Evolutionary conservation across 306 rosid species (phyloP).

Genomic region (Citrullus amarus): DNA sequence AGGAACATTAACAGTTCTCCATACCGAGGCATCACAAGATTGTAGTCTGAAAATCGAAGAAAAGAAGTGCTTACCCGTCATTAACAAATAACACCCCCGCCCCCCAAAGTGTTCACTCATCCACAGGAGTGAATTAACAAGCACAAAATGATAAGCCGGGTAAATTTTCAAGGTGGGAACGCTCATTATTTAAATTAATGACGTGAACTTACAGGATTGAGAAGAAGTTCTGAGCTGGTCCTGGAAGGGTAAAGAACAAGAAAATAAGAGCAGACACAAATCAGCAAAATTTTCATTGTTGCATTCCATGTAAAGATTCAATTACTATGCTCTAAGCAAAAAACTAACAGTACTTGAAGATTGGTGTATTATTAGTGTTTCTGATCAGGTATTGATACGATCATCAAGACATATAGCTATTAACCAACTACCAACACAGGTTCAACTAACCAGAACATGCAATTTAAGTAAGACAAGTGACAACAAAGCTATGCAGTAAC

Average conservation of each 20-base stretch:
- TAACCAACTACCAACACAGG: not conserved
- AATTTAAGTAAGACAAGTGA: not conserved
- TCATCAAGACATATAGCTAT: not conserved
- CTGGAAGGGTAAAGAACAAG: constrained; percentile 35
- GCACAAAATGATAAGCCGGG: not conserved
- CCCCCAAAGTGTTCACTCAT: not conserved
- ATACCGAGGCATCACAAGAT: not conserved
- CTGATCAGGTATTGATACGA: not conserved
- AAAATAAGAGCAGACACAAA: not conserved
- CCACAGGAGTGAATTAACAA: too few relatives aligned
- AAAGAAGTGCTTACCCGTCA: not conserved
- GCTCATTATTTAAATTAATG: not conserved
- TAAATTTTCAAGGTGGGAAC: not conserved
- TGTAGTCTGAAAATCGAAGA: not conserved
- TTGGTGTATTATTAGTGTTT: not conserved
- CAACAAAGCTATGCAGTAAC: not conserved
- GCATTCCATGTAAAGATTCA: not conserved
- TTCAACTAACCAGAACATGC: not conserved
- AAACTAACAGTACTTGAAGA: not conserved
- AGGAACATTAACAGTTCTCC: not conserved
- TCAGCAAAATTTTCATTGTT: not conserved
- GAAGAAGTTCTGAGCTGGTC: constrained; percentile 82
- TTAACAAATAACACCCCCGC: not conserved
- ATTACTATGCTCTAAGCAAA: not conserved
- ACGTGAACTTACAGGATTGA: constrained; percentile 65